Percentiles rank a stretch among this genome's conserved stretches.
phyloP scores from a whole-genome alignment of 164 flowering plant species.

The Liriodendron chinense region DNA sequence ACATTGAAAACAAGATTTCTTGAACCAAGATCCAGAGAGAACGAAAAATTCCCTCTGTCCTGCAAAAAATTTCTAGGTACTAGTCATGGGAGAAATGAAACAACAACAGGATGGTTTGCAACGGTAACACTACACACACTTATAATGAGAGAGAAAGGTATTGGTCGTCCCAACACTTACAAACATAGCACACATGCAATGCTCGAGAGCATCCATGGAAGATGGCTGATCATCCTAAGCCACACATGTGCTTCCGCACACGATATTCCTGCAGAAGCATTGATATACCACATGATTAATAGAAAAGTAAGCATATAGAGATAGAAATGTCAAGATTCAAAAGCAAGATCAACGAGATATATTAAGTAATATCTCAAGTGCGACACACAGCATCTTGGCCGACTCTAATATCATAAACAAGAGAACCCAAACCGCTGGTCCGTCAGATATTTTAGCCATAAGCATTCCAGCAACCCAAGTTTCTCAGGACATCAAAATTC shows the following conservation, averaged over 20 bases:
- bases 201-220: neutral
- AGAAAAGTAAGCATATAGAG: neutral
- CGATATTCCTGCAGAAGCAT: conserved; percentile 6
- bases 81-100: neutral
- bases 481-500: too few relatives aligned
- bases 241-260: conserved; percentile 10
- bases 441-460: too few relatives aligned
- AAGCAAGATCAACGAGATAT: too few relatives aligned
- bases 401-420: too few relatives aligned
- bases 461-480: too few relatives aligned
- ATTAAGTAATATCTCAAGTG: too few relatives aligned
- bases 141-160: neutral
- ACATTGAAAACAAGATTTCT: neutral
- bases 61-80: neutral
- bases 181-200: neutral
- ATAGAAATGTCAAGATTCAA: too few relatives aligned
- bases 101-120: neutral
- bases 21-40: neutral
- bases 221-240: neutral
- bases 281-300: neutral
- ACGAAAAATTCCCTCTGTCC: neutral
- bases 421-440: too few relatives aligned
- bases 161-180: neutral
- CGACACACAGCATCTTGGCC: too few relatives aligned
- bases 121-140: too few relatives aligned